Evolutionary conservation across 2,329 filamentous ascomycete species (phyloP), one percentile per base, ranked within the genome.

Genomic region (Sporothrix schenckii): DNA sequence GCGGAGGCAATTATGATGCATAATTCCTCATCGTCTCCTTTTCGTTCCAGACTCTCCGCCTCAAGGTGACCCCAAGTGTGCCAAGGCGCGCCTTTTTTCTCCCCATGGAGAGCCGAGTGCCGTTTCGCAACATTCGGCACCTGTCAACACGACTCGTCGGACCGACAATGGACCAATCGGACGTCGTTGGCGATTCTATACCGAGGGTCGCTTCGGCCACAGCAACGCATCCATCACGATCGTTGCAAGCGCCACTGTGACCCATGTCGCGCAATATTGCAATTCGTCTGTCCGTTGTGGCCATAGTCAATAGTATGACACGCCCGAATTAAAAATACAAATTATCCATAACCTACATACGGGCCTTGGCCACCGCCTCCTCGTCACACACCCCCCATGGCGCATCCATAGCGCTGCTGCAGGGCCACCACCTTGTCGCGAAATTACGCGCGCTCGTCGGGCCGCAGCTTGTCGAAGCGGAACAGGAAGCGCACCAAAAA

Each of bases 1-100:
- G 50, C n/a, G 50, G n/a, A 24, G 10, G 19, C 19, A 11, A 24
- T 4, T 27, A 53, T 24, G 50, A 21, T 21, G 9, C 50, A 53
- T 53, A 24, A 53, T 53, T 53, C 50, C 50, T 53, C 50, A 52
- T n/a, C n/a, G 49, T 52, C 47, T 50, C 47, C n/a, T 50, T 44
- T 44, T 44, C 41, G 41, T 44, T 44, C 13, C 4, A 27, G 27
- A 2, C 4, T 44, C 49, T 4, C 16, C 49, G n/a, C 49, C 21
- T 4, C 49, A 21, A 52, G 49, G 49, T 52, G 49, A 52, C 49
- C 52, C 24, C 41, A 10, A 44, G 41, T 44, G 34, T 4, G 24
- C 30, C 24, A 21, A 11, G 24, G 11, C 9, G 13, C 41, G 9
- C 13, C 16, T 16, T 34, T 56, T 14, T 6, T 27, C 27, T 27